Evolutionary conservation across 805 yeast species (phyloP).

Genomic region (Starmerella stigmatis): DNA sequence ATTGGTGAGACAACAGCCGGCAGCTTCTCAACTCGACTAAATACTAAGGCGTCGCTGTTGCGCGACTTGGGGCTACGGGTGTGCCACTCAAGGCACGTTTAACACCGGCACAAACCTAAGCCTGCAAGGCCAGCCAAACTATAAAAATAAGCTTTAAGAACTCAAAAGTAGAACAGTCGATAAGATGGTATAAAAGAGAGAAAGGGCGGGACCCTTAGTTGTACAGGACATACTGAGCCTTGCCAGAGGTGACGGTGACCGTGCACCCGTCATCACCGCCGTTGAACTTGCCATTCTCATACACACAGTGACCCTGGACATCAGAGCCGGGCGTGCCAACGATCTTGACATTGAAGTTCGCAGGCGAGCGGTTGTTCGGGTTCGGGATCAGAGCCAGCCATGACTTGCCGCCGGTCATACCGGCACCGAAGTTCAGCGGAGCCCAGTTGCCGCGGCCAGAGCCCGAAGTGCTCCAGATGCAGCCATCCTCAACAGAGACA

Average conservation of each 20-base stretch:
- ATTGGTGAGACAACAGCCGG: too few relatives aligned
- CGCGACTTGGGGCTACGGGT: too few relatives aligned
- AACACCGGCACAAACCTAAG: too few relatives aligned
- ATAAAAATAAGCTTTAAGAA: neutral
- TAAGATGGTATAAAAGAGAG: constrained; percentile 7
- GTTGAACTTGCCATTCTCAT: constrained; percentile 66
- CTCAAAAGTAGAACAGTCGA: constrained; percentile 8
- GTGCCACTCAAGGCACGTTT: too few relatives aligned
- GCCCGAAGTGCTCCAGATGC: constrained; percentile 81
- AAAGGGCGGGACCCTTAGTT: constrained; percentile 20
- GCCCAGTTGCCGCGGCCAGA: constrained; percentile 96
- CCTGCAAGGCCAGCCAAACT: too few relatives aligned
- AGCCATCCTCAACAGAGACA: constrained; percentile 78
- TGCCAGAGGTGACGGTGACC: constrained; percentile 74
- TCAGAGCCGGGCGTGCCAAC: constrained; percentile 55
- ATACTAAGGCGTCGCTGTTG: too few relatives aligned
- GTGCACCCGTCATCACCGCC: constrained; percentile 88
- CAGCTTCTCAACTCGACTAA: too few relatives aligned
- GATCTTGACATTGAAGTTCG: constrained; percentile 68
- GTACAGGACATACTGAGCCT: constrained; percentile 74
- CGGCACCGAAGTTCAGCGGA: constrained; percentile 90
- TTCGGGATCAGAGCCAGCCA: constrained; percentile 89
- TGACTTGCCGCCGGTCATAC: constrained; percentile 59
- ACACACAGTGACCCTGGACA: constrained; percentile 65
- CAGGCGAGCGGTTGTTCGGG: constrained; percentile 68